Percentiles rank a stretch among this genome's conserved stretches.
Conservation (phyloP, 768 basidiomycete species). For the Inosperma sp. region DNA sequence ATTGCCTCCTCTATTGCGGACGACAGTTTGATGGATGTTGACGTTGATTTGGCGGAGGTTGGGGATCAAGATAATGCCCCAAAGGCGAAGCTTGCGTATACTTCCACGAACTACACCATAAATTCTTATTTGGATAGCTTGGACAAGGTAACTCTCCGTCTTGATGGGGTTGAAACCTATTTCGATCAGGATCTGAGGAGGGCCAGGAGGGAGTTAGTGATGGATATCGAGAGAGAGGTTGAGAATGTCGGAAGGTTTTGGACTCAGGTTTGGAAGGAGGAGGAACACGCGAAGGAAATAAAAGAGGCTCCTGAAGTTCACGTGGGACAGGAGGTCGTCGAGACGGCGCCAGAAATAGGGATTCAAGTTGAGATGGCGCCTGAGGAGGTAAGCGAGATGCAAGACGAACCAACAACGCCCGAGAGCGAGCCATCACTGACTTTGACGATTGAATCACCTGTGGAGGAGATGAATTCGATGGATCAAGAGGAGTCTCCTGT, state of each 20-base stretch:
- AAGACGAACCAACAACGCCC: too few relatives aligned
- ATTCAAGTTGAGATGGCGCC: conserved; percentile 1
- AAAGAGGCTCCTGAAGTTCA: background rate
- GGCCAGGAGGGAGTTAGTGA: conserved; percentile 48
- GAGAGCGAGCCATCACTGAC: too few relatives aligned
- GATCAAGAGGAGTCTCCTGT: too few relatives aligned
- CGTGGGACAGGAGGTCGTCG: background rate
- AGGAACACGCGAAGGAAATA: conserved; percentile 17
- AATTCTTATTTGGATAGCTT: conserved; percentile 62
- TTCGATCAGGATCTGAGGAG: conserved; percentile 52
- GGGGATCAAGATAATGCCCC: too few relatives aligned
- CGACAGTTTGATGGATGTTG: conserved; percentile 20
- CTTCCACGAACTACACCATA: conserved; percentile 53
- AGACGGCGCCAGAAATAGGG: background rate
- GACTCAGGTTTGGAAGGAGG: conserved; percentile 34
- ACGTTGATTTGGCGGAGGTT: too few relatives aligned
- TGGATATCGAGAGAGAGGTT: conserved; percentile 57
- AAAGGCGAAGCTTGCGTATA: conserved; percentile 52
- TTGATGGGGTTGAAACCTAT: conserved; percentile 66
- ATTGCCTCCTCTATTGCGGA: too few relatives aligned
- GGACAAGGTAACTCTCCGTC: conserved; percentile 54
- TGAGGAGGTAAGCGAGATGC: background rate
- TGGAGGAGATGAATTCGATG: too few relatives aligned
- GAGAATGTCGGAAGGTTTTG: conserved; percentile 46
- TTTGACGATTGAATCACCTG: too few relatives aligned